phyloP scores from a whole-genome alignment of 768 basidiomycete species.

The Pisolithus orientalis region DNA sequence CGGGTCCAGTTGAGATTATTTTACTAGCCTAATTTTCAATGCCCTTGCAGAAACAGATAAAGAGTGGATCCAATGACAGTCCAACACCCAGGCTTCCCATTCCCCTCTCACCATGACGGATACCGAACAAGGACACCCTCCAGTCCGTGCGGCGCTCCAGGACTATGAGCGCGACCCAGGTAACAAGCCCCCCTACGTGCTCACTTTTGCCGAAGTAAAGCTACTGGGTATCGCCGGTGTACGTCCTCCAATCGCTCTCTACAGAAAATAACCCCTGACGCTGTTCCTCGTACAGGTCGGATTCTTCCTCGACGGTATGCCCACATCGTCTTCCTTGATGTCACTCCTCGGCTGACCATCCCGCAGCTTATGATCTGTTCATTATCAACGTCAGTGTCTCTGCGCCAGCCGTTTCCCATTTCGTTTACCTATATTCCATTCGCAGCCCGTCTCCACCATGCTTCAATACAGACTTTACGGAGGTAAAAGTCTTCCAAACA shows the following conservation, averaged over 20 bases:
- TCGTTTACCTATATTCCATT: neutral
- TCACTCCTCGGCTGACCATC: slow-evolving; percentile 2
- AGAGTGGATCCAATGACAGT: neutral
- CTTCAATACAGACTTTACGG: slow-evolving; percentile 58
- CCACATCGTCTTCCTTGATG: neutral
- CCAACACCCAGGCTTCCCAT: neutral
- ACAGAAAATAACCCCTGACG: neutral
- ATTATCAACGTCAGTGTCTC: slow-evolving; percentile 51
- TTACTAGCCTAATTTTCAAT: no score
- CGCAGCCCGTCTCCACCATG: slow-evolving; percentile 61
- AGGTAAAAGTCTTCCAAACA: slow-evolving; percentile 43
- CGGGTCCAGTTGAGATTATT: no score
- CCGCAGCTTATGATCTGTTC: slow-evolving; percentile 61
- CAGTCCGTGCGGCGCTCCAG: slow-evolving; percentile 13
- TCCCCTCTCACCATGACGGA: slow-evolving; percentile 9
- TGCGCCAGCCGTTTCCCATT: neutral
- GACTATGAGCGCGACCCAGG: slow-evolving; percentile 23
- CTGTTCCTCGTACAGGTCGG: slow-evolving; percentile 39
- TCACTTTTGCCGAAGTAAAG: slow-evolving; percentile 48
- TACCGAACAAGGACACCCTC: neutral
- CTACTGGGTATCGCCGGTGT: slow-evolving; percentile 58
- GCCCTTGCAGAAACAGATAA: no score
- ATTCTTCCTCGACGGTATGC: slow-evolving; percentile 64
- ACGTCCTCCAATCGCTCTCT: slow-evolving; percentile 13
- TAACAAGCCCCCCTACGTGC: slow-evolving; percentile 31